Percentiles rank a stretch among this genome's conserved stretches.
phyloP scores from a whole-genome alignment of 257 asterid species.

The Solanum clarkiae region DNA sequence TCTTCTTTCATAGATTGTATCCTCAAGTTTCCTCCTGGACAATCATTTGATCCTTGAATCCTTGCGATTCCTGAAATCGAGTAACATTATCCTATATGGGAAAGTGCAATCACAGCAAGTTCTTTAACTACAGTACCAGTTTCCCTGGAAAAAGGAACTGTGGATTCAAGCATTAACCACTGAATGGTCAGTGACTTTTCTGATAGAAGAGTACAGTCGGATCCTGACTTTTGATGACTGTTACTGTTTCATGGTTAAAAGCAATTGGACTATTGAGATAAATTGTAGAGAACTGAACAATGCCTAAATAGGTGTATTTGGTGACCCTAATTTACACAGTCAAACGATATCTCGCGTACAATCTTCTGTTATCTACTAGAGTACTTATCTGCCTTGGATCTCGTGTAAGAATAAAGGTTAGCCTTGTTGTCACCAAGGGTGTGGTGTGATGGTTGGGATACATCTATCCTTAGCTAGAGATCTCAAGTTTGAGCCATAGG shows the following conservation, averaged over 20 bases:
- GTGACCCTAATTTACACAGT: not conserved
- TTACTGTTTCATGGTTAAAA: not conserved
- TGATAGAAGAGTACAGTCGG: not conserved
- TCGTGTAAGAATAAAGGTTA: not conserved
- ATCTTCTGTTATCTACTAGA: not conserved
- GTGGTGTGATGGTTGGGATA: not conserved
- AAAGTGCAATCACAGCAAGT: too few relatives aligned
- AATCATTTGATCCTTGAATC: too few relatives aligned
- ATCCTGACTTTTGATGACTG: not conserved
- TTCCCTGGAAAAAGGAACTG: not conserved
- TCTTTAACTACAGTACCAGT: too few relatives aligned
- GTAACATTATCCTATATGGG: too few relatives aligned
- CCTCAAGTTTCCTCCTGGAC: too few relatives aligned
- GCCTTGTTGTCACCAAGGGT: not conserved
- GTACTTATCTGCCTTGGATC: not conserved
- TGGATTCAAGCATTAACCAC: not conserved
- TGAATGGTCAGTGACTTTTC: not conserved
- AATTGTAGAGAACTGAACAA: not conserved
- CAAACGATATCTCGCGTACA: not conserved
- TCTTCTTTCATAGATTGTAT: too few relatives aligned
- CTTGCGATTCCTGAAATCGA: too few relatives aligned
- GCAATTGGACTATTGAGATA: not conserved
- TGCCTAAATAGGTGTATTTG: not conserved
- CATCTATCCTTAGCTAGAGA: not conserved
- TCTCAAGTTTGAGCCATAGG: not conserved